Evolutionary conservation across 2,329 filamentous ascomycete genomes (phyloP), one percentile per base, ranked within the genome.

Genomic region (Cercospora beticola): DNA sequence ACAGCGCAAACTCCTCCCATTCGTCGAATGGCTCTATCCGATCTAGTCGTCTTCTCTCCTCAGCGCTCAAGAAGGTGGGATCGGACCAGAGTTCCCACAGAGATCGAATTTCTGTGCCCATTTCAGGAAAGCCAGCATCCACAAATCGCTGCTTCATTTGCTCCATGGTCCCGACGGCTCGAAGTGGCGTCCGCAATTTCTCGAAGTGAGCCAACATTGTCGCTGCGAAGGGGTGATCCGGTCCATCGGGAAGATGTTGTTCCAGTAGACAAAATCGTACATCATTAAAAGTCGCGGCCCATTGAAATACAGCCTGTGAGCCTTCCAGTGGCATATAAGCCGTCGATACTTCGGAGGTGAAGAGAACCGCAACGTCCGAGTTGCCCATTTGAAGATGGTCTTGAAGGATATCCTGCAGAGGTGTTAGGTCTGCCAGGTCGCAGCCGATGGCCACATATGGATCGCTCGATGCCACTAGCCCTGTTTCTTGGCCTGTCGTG

Each of bases 1-100:
- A 97, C 0, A 97, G 83, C 2, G 91, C 89, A 76, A 97, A 93
- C 75, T 97, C 94, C 79, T 98, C 94, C 93, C 93, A 97, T 80
- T 97, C 94, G 78, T 98, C 94, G 76, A 98, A 97, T 0, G 90
- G 88, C 76, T 97, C 94, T 16, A 93, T 80, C 0, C 81, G 76
- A 73, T 97, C 90, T 14, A 97, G 81, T 10, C 81, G 81, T 40
- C 78, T 81, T 71, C 92, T 86, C 70, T 92, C 85, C 0, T 84
- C 79, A 0, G 84, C 76, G 5, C 83, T 83, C 21, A 97, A 80
- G 77, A 94, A 94, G 2, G 81, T 76, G 14, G 88, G 82, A 72
- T 91, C 88, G 10, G 86, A 88, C 94, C 94, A 97, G 0, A 93
- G 83, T 65, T 93, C 87, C 92, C 94, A 97, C 10, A 97, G 82